These are phyloP conservation scores for Colletotrichum cordylinicola DNA, from an alignment of 2,329 filamentous ascomycete species.

Conservation along the genomic window DNA sequence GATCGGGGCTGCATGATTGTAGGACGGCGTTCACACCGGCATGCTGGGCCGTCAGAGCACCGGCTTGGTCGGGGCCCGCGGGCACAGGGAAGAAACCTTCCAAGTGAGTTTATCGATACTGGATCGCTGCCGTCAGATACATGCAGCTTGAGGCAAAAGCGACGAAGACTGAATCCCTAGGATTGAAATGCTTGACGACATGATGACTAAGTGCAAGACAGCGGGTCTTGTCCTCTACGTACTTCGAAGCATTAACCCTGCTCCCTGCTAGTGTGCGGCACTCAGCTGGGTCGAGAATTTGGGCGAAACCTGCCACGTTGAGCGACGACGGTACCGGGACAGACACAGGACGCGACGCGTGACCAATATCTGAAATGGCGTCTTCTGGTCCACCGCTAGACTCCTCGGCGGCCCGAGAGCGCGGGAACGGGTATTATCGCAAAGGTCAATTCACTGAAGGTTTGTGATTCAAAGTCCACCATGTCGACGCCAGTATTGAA, in stretches of 20 bases:
- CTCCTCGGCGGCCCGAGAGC: background rate
- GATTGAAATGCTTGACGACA: background rate
- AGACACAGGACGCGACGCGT: background rate
- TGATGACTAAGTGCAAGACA: background rate
- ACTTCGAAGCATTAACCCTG: background rate
- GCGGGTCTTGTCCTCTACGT: background rate
- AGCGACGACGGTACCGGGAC: background rate
- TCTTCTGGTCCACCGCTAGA: background rate
- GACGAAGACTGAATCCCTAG: background rate
- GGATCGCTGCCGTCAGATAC: background rate
- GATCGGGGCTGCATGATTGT: background rate
- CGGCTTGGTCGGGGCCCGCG: background rate
- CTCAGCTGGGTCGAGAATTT: background rate
- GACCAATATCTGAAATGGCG: background rate
- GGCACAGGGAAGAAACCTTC: background rate
- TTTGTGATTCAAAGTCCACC: background rate
- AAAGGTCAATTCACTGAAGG: background rate
- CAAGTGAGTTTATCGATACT: background rate
- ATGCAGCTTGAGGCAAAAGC: background rate
- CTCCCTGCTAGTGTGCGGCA: background rate
- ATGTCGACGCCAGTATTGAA: too few species aligned
- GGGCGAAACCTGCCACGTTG: background rate
- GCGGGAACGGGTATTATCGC: background rate
- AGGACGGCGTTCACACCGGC: background rate
- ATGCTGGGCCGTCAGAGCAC: background rate